These are phyloP conservation scores for Phytophthora brassicae DNA, from an alignment of 352 stramenopile species.

Conservation along the genomic window DNA sequence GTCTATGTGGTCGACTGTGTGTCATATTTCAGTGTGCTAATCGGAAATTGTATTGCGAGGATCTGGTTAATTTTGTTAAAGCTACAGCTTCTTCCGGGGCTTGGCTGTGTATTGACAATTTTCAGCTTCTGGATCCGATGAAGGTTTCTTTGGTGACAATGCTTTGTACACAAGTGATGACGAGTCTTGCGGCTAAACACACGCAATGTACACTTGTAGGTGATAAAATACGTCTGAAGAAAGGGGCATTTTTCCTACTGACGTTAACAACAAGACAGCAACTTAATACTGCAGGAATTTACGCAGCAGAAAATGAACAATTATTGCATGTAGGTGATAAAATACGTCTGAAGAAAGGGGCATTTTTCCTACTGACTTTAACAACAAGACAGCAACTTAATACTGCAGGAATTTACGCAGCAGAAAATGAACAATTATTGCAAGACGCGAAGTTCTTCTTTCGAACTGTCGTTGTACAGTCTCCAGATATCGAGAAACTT, in stretches of 20 bases:
- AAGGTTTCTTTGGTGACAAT: slow-evolving; percentile 31
- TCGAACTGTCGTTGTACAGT: slow-evolving; percentile 32
- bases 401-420: no score
- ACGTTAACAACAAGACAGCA: slow-evolving; percentile 11
- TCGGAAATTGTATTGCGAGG: slow-evolving; percentile 26
- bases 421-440: neutral
- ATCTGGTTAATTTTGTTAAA: slow-evolving; percentile 49
- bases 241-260: slow-evolving; percentile 46
- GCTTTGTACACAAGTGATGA: slow-evolving; percentile 54
- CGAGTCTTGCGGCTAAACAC: slow-evolving; percentile 36
- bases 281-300: neutral
- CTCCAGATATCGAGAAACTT: slow-evolving; percentile 42
- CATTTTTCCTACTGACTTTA: slow-evolving; percentile 40
- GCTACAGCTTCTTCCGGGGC: slow-evolving; percentile 50
- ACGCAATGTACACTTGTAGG: slow-evolving; percentile 39
- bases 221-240: slow-evolving; percentile 47
- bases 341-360: slow-evolving; percentile 46
- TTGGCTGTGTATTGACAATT: slow-evolving; percentile 52
- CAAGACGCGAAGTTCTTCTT: slow-evolving; percentile 45
- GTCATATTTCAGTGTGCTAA: slow-evolving; percentile 43
- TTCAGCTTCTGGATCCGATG: slow-evolving; percentile 28
- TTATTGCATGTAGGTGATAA: slow-evolving; percentile 35
- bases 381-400: slow-evolving; percentile 5
- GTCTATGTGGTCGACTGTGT: slow-evolving; percentile 53
- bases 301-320: no score